Evolutionary conservation across 106 monocot genomes (phyloP).

Genomic region (Alisma plantagoaquatica): DNA sequence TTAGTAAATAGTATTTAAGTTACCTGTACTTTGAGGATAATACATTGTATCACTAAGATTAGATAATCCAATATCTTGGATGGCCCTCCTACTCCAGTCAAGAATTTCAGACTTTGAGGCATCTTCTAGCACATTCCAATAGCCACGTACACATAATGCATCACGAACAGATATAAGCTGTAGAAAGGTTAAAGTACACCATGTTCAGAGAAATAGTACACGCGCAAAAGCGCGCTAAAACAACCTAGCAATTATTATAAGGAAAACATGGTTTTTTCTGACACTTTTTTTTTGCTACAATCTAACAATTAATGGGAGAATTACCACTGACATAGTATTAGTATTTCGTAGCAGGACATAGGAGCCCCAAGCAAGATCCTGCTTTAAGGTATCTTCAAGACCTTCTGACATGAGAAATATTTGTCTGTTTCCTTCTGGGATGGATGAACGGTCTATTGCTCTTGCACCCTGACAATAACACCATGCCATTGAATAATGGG

Average conservation of each 20-base stretch:
- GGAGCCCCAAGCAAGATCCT: constrained; percentile 85
- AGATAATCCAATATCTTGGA: constrained; percentile 45
- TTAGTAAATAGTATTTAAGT: no score
- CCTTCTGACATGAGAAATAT: constrained; percentile 75
- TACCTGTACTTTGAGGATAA: constrained; percentile 65
- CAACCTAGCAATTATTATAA: neutral
- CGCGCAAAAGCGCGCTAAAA: neutral
- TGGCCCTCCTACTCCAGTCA: constrained; percentile 45
- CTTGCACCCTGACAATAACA: constrained; percentile 75
- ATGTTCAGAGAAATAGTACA: constrained; percentile 11
- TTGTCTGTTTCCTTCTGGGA: constrained; percentile 75
- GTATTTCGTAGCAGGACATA: constrained; percentile 87
- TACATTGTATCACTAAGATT: constrained; percentile 50
- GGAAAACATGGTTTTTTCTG: neutral
- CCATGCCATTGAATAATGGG: neutral
- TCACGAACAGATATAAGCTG: constrained; percentile 61
- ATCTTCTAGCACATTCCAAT: constrained; percentile 55
- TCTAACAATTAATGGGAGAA: no score
- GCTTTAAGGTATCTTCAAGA: constrained; percentile 27
- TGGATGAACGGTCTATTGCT: constrained; percentile 34
- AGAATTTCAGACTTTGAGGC: constrained; percentile 32
- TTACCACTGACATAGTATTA: constrained; percentile 91
- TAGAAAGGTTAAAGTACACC: no score
- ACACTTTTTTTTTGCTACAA: no score
- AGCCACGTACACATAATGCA: constrained; percentile 68